Conservation (phyloP, 2,329 filamentous ascomycete species). For the Neonectria faginata region DNA sequence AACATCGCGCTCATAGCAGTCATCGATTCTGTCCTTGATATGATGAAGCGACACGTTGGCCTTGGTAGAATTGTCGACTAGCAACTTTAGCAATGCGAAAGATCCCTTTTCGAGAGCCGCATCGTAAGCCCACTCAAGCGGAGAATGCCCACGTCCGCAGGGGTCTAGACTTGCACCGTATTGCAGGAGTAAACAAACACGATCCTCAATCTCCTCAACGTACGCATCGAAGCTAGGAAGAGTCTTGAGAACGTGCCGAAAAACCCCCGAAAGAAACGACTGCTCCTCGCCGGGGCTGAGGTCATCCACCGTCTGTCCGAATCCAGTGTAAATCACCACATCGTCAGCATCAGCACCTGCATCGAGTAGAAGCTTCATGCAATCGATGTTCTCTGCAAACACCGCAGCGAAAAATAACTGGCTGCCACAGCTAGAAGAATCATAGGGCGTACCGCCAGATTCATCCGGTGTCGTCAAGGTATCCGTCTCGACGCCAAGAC, state of each 20-base stretch:
- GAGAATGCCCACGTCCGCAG: conserved; percentile 1
- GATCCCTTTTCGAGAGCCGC: conserved; percentile 1
- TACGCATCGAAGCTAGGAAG: background rate
- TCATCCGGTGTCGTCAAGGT: background rate
- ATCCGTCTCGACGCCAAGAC: conserved; percentile 14
- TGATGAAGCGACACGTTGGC: conserved; percentile 17
- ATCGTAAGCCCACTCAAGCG: conserved; percentile 20
- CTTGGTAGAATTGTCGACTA: conserved; percentile 10
- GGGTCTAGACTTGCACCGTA: conserved; percentile 18
- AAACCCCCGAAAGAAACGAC: conserved; percentile 23
- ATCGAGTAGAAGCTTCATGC: conserved; percentile 14
- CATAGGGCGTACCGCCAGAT: background rate
- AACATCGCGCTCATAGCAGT: background rate
- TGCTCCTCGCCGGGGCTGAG: background rate
- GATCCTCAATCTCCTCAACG: background rate
- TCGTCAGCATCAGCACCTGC: conserved; percentile 20
- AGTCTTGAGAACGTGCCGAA: conserved; percentile 6
- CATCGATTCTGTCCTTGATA: background rate
- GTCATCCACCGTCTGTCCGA: background rate
- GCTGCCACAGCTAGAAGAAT: conserved; percentile 13
- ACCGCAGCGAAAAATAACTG: conserved; percentile 24
- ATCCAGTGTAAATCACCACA: background rate
- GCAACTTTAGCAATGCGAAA: conserved; percentile 11
- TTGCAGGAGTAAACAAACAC: conserved; percentile 17
- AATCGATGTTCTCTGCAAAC: background rate